phyloP scores from a whole-genome alignment of 106 monocot species.

The Acorus gramineus region DNA sequence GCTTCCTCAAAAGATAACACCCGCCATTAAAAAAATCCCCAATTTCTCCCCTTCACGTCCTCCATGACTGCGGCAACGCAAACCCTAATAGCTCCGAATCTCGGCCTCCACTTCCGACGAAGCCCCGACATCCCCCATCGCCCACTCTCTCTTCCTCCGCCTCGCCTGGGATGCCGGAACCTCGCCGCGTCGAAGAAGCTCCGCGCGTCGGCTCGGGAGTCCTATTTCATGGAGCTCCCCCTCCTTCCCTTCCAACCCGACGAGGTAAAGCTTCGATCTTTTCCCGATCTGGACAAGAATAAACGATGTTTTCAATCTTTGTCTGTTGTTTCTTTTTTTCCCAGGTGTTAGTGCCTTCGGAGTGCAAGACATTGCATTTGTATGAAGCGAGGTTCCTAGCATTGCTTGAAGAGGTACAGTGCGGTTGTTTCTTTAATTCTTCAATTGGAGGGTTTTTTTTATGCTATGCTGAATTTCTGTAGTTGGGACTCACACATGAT shows the following conservation, averaged over 20 bases:
- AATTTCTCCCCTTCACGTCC: too few relatives aligned
- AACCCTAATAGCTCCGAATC: too few relatives aligned
- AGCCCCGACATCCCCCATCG: too few relatives aligned
- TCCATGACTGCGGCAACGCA: too few relatives aligned
- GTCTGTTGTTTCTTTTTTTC: neutral
- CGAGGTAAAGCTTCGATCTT: conserved; percentile 24
- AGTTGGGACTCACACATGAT: too few relatives aligned
- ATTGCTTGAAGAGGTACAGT: conserved; percentile 56
- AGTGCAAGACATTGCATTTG: conserved; percentile 62
- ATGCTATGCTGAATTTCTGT: neutral
- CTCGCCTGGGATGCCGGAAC: too few relatives aligned
- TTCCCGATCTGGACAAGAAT: neutral
- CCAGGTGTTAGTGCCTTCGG: conserved; percentile 60
- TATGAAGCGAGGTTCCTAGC: conserved; percentile 72
- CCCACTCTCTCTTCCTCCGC: too few relatives aligned
- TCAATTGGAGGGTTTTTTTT: neutral
- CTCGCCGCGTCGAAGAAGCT: too few relatives aligned
- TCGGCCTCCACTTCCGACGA: too few relatives aligned
- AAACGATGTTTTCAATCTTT: neutral
- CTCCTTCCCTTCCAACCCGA: conserved; percentile 47
- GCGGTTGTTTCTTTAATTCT: neutral
- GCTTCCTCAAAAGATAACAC: too few relatives aligned
- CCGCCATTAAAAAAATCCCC: too few relatives aligned
- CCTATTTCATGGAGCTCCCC: conserved; percentile 36
- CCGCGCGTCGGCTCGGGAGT: neutral